Evolutionary conservation across 495 filamentous ascomycete species (phyloP), one percentile per base, ranked within the genome.

Genomic region (Entonaema liquescens): DNA sequence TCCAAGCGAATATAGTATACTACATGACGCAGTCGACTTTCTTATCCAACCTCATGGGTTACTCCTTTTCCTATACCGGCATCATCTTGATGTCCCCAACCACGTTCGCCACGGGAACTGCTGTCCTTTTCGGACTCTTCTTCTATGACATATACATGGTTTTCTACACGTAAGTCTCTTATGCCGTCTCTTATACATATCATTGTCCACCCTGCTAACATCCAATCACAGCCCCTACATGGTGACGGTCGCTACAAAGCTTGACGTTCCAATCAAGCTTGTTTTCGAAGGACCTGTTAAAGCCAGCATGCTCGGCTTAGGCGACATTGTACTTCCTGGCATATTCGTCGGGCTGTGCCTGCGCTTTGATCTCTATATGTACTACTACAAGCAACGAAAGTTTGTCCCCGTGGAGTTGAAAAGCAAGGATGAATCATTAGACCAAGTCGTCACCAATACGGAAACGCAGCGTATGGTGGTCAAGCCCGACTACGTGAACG

Each of bases 61-160:
- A 95, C 73, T 89, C 88, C 19, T 93, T 97, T 79, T 92, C 89
- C 74, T 99, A 99, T 75, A 86, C 86, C 15, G 85, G 92, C 17
- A 81, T 99, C 40, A 87, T 93, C 61, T 79, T 97, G 65, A 87
- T 99, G 82, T 97, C 95, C 2, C 96, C 95, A 0, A 95, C 94
- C 0, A 97, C 92, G 0, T 97, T 97, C 74, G 82, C 83, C 63
- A 97, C 92, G 0, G 95, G 93, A 3, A 90, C 89, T 1, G 78
- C 93, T 26, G 89, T 99, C 31, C 83, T 98, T 0, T 82, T 78
- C 2, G 91, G 90, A 0, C 83, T 99, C 15, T 98, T 98, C 78
- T 85, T 95, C 72, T 99, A 99, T 73, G 95, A 99, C 72, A 95
- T 99, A 58, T 91, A 94, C 75, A 96, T 98, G 81, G 95, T 99